Conservation (phyloP, 257 asterid genomes). For the Przewalskia tangutica region DNA sequence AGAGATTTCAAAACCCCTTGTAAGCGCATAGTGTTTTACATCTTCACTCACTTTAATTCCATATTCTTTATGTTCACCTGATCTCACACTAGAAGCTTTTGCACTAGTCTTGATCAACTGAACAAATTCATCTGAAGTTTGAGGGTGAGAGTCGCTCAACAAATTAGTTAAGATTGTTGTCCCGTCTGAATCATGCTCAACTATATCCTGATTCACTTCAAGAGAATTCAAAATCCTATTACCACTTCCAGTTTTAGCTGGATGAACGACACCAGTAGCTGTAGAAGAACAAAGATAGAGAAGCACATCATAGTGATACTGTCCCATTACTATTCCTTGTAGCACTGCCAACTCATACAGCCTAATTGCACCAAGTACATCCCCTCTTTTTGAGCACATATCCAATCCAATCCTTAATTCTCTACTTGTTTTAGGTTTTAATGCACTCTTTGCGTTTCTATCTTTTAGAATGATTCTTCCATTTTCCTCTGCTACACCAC, state of each 20-base stretch:
- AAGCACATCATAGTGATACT: slow-evolving; percentile 71
- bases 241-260: slow-evolving; percentile 68
- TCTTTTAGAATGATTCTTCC: slow-evolving; percentile 34
- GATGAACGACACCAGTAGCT: slow-evolving; percentile 68
- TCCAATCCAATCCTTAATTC: slow-evolving; percentile 56
- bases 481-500: slow-evolving; percentile 7
- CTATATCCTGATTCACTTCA: background rate
- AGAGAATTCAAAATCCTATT: slow-evolving; percentile 33
- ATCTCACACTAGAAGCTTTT: slow-evolving; percentile 6
- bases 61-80: slow-evolving; percentile 4
- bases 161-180: background rate
- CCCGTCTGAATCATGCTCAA: slow-evolving; percentile 1
- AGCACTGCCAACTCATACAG: slow-evolving; percentile 52
- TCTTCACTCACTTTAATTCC: slow-evolving; percentile 52
- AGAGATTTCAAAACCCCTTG: slow-evolving; percentile 60
- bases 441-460: slow-evolving; percentile 28
- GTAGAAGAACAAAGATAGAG: slow-evolving; percentile 87
- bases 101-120: slow-evolving; percentile 28
- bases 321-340: slow-evolving; percentile 43
- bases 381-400: slow-evolving; percentile 73
- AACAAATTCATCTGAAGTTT: slow-evolving; percentile 44
- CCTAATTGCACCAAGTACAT: slow-evolving; percentile 51
- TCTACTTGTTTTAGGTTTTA: slow-evolving; percentile 17
- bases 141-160: slow-evolving; percentile 12
- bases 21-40: slow-evolving; percentile 42